Conservation (phyloP, 169 alveolate genomes). For the Perkinsus olseni region DNA sequence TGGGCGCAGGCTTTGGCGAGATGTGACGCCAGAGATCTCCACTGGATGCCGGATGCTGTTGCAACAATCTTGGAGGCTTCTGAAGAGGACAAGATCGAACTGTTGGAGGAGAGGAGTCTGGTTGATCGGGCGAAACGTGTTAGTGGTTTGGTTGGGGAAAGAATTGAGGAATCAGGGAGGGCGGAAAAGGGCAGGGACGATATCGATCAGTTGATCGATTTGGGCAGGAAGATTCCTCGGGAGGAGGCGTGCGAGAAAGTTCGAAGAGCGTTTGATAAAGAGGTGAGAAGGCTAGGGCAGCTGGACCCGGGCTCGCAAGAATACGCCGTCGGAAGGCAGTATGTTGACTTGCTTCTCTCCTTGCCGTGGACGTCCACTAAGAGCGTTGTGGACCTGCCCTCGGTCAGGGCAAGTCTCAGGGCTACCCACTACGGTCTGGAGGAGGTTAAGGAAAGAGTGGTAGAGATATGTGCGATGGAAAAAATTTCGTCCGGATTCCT, state of each 20-base stretch:
- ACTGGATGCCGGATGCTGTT: background rate
- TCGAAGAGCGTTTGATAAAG: background rate
- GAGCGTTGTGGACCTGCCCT: background rate
- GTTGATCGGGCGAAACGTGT: background rate
- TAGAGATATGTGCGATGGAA: slow-evolving; percentile 59
- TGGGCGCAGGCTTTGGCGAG: background rate
- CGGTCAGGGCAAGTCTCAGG: background rate
- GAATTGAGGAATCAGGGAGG: background rate
- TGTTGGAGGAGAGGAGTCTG: background rate
- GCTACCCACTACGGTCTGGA: slow-evolving; percentile 51
- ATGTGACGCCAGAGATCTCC: background rate
- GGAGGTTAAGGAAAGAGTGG: slow-evolving; percentile 55
- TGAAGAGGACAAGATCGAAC: background rate
- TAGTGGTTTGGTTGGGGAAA: background rate
- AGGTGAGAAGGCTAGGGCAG: background rate
- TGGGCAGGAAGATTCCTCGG: background rate
- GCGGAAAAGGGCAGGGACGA: background rate
- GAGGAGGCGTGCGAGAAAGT: background rate
- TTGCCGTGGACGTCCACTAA: background rate
- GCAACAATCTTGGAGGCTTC: background rate
- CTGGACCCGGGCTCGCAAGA: background rate
- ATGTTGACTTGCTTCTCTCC: background rate
- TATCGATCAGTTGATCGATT: background rate
- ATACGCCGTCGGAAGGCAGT: background rate
- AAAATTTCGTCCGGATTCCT: slow-evolving; percentile 16